A percentile compares a stretch with the other conserved stretches of the same genome.
Conservation (phyloP, 305 asterid species). For the Rubia peregrina region DNA sequence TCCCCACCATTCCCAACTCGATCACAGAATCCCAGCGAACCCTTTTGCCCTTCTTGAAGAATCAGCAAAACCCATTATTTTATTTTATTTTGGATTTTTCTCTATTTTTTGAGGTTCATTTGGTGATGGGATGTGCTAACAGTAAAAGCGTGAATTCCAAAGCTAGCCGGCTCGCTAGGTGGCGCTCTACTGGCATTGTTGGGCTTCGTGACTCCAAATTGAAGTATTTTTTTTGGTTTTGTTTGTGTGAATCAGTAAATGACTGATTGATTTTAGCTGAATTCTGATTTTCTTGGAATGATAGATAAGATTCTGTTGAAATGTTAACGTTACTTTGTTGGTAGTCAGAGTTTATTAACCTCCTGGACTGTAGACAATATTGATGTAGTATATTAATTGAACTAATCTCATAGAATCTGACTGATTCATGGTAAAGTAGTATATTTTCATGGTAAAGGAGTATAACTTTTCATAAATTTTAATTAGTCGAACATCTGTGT, state of each 20-base stretch:
- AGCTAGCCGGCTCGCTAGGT: conserved; percentile 58
- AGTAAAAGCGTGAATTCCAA: conserved; percentile 62
- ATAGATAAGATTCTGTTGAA: not conserved
- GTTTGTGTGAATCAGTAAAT: not conserved
- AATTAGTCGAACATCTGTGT: not conserved
- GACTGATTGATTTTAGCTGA: not conserved
- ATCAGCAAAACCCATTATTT: not conserved
- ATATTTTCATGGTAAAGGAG: too few species aligned
- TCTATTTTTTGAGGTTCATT: not conserved
- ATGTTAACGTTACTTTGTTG: not conserved
- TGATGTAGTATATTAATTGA: not conserved
- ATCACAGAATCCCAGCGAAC: not conserved
- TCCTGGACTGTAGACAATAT: not conserved
- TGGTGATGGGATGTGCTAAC: conserved; percentile 65
- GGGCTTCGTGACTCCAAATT: conserved; percentile 86
- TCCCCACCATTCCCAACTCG: not conserved
- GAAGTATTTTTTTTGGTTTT: conserved; percentile 48
- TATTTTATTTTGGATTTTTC: not conserved
- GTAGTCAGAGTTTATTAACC: not conserved
- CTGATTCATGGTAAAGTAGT: too few species aligned
- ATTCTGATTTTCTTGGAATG: not conserved
- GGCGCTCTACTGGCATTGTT: conserved; percentile 97
- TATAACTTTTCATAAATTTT: not conserved
- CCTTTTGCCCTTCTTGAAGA: not conserved
- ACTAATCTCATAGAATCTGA: too few species aligned